Evolutionary conservation across 1,284 basidiomycete genomes (phyloP).

Genomic region (Chondrostereum purpureum): DNA sequence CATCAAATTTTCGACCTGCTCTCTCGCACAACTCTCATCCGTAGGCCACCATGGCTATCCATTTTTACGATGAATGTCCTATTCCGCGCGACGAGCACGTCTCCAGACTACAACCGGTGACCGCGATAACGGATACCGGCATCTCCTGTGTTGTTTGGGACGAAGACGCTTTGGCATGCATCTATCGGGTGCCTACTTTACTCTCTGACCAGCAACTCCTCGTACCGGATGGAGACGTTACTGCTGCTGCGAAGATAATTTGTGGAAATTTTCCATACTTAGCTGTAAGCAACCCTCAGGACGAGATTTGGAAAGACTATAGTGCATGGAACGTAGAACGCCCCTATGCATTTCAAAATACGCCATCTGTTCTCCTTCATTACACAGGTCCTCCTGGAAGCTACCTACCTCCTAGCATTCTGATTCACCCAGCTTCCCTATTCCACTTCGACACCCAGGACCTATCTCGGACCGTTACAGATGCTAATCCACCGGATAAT

Average conservation of each 20-base stretch:
- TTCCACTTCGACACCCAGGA: conserved; percentile 12
- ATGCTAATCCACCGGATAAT: conserved; percentile 6
- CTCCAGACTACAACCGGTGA: neutral
- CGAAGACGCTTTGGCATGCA: conserved; percentile 18
- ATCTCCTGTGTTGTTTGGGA: conserved; percentile 18
- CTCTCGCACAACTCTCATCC: too few species aligned
- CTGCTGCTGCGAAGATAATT: conserved; percentile 6
- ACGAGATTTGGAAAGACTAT: conserved; percentile 6
- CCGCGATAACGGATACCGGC: neutral
- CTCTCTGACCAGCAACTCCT: conserved; percentile 17
- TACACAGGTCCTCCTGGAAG: conserved; percentile 4
- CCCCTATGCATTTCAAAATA: conserved; percentile 11
- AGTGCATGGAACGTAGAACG: conserved; percentile 6
- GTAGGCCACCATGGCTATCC: conserved; percentile 1
- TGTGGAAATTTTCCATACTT: conserved; percentile 10
- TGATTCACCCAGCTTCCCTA: conserved; percentile 9
- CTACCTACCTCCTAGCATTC: conserved; percentile 3
- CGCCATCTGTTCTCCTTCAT: conserved; percentile 7
- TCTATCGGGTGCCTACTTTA: conserved; percentile 16
- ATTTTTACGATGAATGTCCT: conserved; percentile 2
- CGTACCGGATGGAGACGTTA: conserved; percentile 1
- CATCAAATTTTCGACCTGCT: too few species aligned
- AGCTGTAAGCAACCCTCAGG: neutral
- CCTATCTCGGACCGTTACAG: conserved; percentile 5
- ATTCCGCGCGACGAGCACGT: neutral